phyloP scores from a whole-genome alignment of 805 yeast species.

The Saccharomyces cerevisiae region DNA sequence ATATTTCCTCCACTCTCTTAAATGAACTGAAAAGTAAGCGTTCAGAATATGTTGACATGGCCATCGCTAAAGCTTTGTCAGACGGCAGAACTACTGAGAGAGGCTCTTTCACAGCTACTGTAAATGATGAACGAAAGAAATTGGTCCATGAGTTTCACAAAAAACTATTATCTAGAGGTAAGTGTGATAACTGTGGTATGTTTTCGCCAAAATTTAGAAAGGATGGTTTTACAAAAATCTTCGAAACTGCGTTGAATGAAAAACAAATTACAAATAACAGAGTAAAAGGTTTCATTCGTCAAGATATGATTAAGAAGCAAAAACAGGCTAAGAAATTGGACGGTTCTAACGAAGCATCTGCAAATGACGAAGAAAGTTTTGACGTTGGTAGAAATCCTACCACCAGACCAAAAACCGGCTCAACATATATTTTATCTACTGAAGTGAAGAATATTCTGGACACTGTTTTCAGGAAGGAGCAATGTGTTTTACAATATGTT shows the following conservation, averaged over 20 bases:
- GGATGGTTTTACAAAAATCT: constrained; percentile 88
- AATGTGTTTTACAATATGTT: constrained; percentile 53
- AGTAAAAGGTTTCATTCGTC: constrained; percentile 69
- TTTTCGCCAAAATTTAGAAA: constrained; percentile 89
- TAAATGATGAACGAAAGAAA: constrained; percentile 76
- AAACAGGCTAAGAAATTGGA: constrained; percentile 25
- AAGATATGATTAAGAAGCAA: constrained; percentile 50
- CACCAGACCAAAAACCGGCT: constrained; percentile 57
- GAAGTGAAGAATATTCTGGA: constrained; percentile 77
- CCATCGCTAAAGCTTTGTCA: constrained; percentile 63
- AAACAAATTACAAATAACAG: constrained; percentile 76
- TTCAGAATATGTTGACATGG: constrained; percentile 58
- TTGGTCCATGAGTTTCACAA: constrained; percentile 68
- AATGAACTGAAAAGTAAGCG: constrained; percentile 50
- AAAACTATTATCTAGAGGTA: constrained; percentile 63
- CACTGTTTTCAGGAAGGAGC: constrained; percentile 69
- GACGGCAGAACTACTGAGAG: constrained; percentile 61
- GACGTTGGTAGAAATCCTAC: constrained; percentile 38
- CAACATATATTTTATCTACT: constrained; percentile 78
- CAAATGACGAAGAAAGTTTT: constrained; percentile 26
- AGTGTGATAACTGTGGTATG: constrained; percentile 95
- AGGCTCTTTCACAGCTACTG: constrained; percentile 77
- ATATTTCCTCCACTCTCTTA: constrained; percentile 35
- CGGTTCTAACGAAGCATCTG: constrained; percentile 20
- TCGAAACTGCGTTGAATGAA: constrained; percentile 77